phyloP scores from a whole-genome alignment of 306 rosid species.

The Trifolium repens region DNA sequence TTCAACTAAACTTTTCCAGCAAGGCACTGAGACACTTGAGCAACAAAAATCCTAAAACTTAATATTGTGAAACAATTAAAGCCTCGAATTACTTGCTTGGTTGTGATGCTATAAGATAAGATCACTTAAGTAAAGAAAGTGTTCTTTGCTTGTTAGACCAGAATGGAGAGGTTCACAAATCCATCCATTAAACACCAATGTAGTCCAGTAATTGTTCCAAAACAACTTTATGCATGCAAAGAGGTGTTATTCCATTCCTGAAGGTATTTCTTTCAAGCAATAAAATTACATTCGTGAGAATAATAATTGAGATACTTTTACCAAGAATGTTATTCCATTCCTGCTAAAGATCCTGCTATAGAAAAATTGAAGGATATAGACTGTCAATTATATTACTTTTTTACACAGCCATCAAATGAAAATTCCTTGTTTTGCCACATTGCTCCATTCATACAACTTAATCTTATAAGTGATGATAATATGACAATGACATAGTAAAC shows the following conservation, averaged over 20 bases:
- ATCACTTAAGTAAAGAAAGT: background rate
- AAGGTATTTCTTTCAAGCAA: background rate
- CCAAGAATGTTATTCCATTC: background rate
- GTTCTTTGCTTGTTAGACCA: background rate
- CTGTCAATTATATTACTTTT: no score
- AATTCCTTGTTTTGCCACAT: no score
- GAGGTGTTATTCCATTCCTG: background rate
- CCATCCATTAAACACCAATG: background rate
- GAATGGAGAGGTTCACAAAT: background rate
- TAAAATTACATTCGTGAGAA: background rate
- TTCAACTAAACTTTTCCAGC: no score
- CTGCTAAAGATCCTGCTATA: background rate
- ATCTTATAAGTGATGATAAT: no score
- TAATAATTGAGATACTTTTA: background rate
- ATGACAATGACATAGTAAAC: no score
- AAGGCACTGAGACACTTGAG: background rate
- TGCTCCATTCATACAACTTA: no score
- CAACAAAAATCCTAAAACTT: background rate
- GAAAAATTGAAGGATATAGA: no score
- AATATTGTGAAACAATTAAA: background rate
- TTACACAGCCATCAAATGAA: no score
- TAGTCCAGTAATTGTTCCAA: background rate
- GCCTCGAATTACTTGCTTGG: background rate
- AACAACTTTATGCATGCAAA: background rate
- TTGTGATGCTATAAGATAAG: background rate